phyloP scores from a whole-genome alignment of 225 moss, liverwort and hornwort species.

The Asterella californica region DNA sequence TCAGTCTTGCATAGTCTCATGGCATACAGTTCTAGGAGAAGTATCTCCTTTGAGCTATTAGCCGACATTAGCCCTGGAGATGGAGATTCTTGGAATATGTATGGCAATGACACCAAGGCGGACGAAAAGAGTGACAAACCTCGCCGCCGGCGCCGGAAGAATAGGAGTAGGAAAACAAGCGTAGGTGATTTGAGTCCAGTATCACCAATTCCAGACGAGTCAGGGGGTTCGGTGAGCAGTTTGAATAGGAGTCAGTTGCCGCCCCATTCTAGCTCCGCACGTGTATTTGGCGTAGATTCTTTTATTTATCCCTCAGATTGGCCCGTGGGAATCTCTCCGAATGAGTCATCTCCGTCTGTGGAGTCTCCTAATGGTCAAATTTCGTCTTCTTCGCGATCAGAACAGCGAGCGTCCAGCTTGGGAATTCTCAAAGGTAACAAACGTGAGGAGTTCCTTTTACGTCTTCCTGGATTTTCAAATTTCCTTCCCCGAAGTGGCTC shows the following conservation, averaged over 20 bases:
- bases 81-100: constrained; percentile 34
- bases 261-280: constrained; percentile 21
- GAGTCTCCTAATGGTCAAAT: constrained; percentile 17
- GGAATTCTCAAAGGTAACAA: constrained; percentile 17
- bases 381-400: constrained; percentile 1
- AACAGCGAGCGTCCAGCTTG: constrained; percentile 5
- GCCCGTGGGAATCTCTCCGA: constrained; percentile 24
- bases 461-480: no score
- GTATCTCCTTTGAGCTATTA: constrained; percentile 60
- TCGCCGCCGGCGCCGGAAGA: constrained; percentile 46
- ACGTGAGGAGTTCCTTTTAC: neutral
- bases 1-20: constrained; percentile 24
- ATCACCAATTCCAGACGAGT: constrained; percentile 19
- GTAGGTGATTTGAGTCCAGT: constrained; percentile 38
- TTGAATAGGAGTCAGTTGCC: constrained; percentile 1
- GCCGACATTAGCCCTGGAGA: constrained; percentile 62
- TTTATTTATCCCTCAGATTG: constrained; percentile 23
- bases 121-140: constrained; percentile 46
- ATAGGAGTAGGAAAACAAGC: constrained; percentile 52
- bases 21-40: constrained; percentile 48
- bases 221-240: constrained; percentile 20
- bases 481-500: neutral
- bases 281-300: constrained; percentile 16
- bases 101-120: neutral
- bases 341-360: constrained; percentile 14